phyloP scores from a whole-genome alignment of 805 yeast genomes.

The Candida succiphila region DNA sequence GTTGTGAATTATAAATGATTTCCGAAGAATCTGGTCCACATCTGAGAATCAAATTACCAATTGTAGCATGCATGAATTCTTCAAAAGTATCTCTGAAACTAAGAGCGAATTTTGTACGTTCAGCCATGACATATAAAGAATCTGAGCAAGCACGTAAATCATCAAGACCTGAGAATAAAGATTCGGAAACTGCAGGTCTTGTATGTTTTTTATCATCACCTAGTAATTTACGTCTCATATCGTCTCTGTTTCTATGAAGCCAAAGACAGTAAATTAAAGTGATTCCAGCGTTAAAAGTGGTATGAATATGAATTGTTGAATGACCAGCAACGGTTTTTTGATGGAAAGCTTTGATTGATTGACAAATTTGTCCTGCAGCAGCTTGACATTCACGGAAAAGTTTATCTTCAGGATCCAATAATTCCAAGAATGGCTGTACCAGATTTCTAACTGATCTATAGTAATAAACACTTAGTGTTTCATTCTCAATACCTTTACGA shows the following conservation, averaged over 20 bases:
- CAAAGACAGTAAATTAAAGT: conserved; percentile 58
- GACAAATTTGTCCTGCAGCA: conserved; percentile 64
- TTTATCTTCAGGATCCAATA: conserved; percentile 49
- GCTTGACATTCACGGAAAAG: conserved; percentile 59
- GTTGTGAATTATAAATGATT: conserved; percentile 31
- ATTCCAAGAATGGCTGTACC: conserved; percentile 55
- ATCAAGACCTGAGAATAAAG: conserved; percentile 44
- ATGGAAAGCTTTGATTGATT: conserved; percentile 51
- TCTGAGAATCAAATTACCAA: conserved; percentile 49
- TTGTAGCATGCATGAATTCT: conserved; percentile 53
- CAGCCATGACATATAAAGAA: conserved; percentile 56
- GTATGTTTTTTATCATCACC: conserved; percentile 55
- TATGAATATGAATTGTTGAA: conserved; percentile 57
- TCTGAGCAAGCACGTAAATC: conserved; percentile 58
- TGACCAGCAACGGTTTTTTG: conserved; percentile 54
- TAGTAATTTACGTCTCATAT: conserved; percentile 39
- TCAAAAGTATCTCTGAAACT: conserved; percentile 61
- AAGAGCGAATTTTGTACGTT: conserved; percentile 51
- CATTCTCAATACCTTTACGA: conserved; percentile 42
- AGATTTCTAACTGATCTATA: conserved; percentile 49
- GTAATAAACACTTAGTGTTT: conserved; percentile 48
- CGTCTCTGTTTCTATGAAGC: conserved; percentile 54
- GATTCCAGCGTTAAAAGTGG: conserved; percentile 61
- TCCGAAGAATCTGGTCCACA: conserved; percentile 58
- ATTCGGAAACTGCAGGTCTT: conserved; percentile 45